Base-by-base conservation (phyloP, 768 basidiomycete species). In the Rubroboletus pulcherrimus region DNA sequence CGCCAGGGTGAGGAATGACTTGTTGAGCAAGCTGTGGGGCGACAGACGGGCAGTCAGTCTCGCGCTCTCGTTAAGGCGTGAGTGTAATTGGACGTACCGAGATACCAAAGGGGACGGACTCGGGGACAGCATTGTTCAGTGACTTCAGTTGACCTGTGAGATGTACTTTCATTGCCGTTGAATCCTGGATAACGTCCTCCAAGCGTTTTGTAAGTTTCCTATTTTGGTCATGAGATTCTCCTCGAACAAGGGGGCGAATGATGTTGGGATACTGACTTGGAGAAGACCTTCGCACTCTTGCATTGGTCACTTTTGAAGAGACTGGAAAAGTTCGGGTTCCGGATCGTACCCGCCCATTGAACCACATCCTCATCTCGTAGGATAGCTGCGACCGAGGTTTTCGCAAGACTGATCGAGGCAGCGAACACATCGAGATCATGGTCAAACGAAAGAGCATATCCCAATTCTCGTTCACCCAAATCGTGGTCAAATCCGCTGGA, bases 391-490 rank as follows among this genome's bases (percentile, higher is more conserved):
- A 98, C 82, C 4, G 89, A 86, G 5, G 94, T 95, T 77, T 93
- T 92, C 39, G 90, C 85, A 56, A 96, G 81, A 2, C 92, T 92
- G 44, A 98, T 84, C 2, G 94, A 91, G 9, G 93, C 94, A 19
- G 91, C 84, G 70, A 98, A 94, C 71, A 91, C 89, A 68, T 99
- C 96, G 9, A 98, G 78, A 70, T 99, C 97, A 60, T 85, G 81
- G 66, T 99, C 96, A 60, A 96, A 86, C 11, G 87, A 82, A 26
- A 85, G 73, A 1, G 88, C 83, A 65, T 90, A 87, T 2, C 90
- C 91, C 31, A 96, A 77, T 70, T 97, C 93, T 24, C 89, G 82
- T 73, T 98, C 96, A 11, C 87, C 93, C 26, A 96, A 72, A 69
- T 98, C 97, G 49, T 86, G 81, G n/a, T 91, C 87, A 60, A 86